Percentiles rank a stretch among this genome's conserved stretches.
Conservation (phyloP, 495 filamentous ascomycete species). For the Neurospora cerealis region DNA sequence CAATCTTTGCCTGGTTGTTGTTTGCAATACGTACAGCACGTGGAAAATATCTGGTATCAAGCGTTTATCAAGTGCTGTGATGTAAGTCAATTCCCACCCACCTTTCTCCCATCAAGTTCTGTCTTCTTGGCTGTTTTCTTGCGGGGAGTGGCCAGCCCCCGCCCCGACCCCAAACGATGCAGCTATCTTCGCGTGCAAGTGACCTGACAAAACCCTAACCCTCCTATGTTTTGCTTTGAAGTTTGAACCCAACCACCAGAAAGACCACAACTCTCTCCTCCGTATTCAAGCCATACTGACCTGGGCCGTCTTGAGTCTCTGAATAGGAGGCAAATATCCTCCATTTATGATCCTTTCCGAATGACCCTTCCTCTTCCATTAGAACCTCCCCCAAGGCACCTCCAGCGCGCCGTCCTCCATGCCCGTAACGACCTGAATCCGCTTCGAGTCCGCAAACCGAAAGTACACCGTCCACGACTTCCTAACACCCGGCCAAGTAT, state of each 20-base stretch:
- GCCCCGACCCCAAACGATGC: background rate
- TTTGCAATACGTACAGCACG: background rate
- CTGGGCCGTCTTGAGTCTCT: background rate
- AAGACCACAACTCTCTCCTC: background rate
- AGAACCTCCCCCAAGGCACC: slow-evolving; percentile 13
- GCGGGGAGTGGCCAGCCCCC: background rate
- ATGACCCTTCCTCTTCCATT: background rate
- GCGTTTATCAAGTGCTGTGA: background rate
- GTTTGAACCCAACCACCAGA: background rate
- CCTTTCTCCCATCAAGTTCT: background rate
- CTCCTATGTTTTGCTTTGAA: background rate
- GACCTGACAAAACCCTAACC: background rate
- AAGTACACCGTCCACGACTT: slow-evolving; percentile 22
- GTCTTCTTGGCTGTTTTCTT: background rate
- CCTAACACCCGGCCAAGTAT: slow-evolving; percentile 12
- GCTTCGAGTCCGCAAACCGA: slow-evolving; percentile 11
- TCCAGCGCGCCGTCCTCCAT: slow-evolving; percentile 21
- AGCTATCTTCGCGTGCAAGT: background rate
- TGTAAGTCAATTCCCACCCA: background rate
- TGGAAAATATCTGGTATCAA: background rate
- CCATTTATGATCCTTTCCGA: background rate
- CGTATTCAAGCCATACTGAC: background rate
- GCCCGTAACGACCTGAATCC: slow-evolving; percentile 17
- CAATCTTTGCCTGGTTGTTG: background rate
- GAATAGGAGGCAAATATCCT: background rate